phyloP scores from a whole-genome alignment of 345 rosid species.

The Nephelium lappaceum region DNA sequence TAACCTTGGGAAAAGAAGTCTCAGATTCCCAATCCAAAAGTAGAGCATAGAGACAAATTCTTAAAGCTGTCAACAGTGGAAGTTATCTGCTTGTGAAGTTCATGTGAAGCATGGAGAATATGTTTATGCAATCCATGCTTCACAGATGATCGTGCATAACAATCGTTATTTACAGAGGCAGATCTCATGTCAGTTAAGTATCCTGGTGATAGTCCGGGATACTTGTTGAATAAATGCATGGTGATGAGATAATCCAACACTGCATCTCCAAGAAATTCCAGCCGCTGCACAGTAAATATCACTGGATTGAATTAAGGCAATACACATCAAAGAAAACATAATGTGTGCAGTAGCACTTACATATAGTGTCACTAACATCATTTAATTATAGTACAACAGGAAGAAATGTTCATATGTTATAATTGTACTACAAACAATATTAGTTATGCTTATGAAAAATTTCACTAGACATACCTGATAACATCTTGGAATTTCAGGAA shows the following conservation, averaged over 20 bases:
- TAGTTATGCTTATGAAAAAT: neutral
- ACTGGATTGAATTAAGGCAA: neutral
- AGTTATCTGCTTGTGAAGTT: slow-evolving; percentile 57
- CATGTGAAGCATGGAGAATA: slow-evolving; percentile 68
- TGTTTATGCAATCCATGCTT: slow-evolving; percentile 66
- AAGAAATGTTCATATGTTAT: neutral
- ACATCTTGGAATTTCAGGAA: slow-evolving; percentile 84
- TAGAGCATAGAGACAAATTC: slow-evolving; percentile 33
- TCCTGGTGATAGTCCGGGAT: slow-evolving; percentile 81
- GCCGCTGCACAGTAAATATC: slow-evolving; percentile 51
- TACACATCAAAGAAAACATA: neutral
- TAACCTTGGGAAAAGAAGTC: slow-evolving; percentile 83
- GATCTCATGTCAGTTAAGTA: slow-evolving; percentile 87
- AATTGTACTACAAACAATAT: too few species aligned
- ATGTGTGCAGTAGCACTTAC: neutral
- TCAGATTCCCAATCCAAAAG: slow-evolving; percentile 88
- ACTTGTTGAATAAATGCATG: slow-evolving; percentile 45
- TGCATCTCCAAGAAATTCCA: slow-evolving; percentile 94
- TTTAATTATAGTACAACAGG: neutral
- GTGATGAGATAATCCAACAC: slow-evolving; percentile 84
- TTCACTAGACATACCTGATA: slow-evolving; percentile 64
- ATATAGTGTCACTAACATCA: neutral
- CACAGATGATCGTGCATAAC: slow-evolving; percentile 64
- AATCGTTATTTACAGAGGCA: slow-evolving; percentile 90
- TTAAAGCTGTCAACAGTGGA: slow-evolving; percentile 35